Conservation (phyloP, 1,139 yeast species). For the Nadsonia starkeyi-henricii region DNA sequence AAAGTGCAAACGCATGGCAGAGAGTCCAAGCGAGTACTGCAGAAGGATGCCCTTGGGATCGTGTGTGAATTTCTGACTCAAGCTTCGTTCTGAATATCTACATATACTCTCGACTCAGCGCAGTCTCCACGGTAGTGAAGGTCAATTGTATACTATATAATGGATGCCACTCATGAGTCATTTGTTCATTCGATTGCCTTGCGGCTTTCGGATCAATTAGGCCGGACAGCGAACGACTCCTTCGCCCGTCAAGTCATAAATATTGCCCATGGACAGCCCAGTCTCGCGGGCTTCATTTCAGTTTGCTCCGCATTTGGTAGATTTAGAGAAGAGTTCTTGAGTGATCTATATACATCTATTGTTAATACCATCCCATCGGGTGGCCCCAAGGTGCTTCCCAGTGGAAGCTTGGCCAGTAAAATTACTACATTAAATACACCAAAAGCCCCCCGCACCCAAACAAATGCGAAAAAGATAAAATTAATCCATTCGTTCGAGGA, state of each 20-base stretch:
- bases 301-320: conserved; percentile 21
- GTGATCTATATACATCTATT: conserved; percentile 10
- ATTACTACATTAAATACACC: not conserved
- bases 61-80: too few relatives aligned
- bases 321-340: conserved; percentile 17
- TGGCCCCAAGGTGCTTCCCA: conserved; percentile 1
- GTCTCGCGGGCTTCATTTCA: conserved; percentile 13
- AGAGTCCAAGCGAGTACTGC: too few relatives aligned
- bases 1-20: too few relatives aligned
- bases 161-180: conserved; percentile 5
- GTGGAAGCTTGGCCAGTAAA: not conserved
- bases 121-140: conserved; percentile 1
- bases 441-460: not conserved
- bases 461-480: not conserved
- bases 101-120: not conserved
- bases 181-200: conserved; percentile 11
- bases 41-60: too few relatives aligned
- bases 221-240: conserved; percentile 13
- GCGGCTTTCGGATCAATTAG: conserved; percentile 17
- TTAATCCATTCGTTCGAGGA: not conserved
- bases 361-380: not conserved
- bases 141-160: conserved; percentile 2
- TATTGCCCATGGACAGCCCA: conserved; percentile 13
- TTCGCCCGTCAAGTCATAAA: conserved; percentile 16
- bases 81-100: too few relatives aligned